Evolutionary conservation across 805 yeast species (phyloP).

Genomic region (Ogataea polymorpha): DNA sequence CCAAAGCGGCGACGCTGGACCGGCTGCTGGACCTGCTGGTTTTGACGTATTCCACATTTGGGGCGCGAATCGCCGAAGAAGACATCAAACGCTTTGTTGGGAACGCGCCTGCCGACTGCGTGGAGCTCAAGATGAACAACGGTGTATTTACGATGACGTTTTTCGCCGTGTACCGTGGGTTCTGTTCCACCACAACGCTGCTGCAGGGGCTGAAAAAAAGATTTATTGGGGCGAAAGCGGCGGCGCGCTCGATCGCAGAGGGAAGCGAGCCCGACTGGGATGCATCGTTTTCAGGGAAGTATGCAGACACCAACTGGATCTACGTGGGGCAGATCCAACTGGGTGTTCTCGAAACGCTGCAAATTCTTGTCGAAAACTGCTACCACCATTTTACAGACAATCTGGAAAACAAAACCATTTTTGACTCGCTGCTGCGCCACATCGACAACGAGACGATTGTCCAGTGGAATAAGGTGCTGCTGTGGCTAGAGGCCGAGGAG

Average conservation of each 20-base stretch:
- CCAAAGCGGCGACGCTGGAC: slow-evolving; percentile 69
- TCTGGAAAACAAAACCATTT: slow-evolving; percentile 50
- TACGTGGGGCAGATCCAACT: slow-evolving; percentile 74
- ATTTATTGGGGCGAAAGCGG: slow-evolving; percentile 60
- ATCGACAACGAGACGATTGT: slow-evolving; percentile 62
- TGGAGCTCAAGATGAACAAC: slow-evolving; percentile 54
- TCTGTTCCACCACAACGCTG: slow-evolving; percentile 54
- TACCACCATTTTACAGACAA: slow-evolving; percentile 75
- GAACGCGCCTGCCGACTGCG: slow-evolving; percentile 21
- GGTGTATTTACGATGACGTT: slow-evolving; percentile 63
- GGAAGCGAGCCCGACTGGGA: slow-evolving; percentile 55
- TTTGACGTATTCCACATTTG: slow-evolving; percentile 61
- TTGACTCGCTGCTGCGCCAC: slow-evolving; percentile 62
- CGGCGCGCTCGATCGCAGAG: slow-evolving; percentile 42
- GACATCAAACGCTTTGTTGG: slow-evolving; percentile 39
- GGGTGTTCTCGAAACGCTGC: slow-evolving; percentile 75
- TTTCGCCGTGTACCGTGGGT: slow-evolving; percentile 66
- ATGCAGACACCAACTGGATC: slow-evolving; percentile 52
- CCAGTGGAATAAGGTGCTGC: slow-evolving; percentile 44
- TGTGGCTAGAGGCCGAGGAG: slow-evolving; percentile 23
- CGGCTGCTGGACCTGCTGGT: slow-evolving; percentile 78
- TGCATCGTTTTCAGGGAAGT: slow-evolving; percentile 34
- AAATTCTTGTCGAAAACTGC: slow-evolving; percentile 67
- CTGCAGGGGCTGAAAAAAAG: slow-evolving; percentile 52
- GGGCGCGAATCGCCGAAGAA: slow-evolving; percentile 37